These are phyloP conservation scores for Thymus quinquecostatus DNA, from an alignment of 257 asterid genomes.

Conservation along the genomic window DNA sequence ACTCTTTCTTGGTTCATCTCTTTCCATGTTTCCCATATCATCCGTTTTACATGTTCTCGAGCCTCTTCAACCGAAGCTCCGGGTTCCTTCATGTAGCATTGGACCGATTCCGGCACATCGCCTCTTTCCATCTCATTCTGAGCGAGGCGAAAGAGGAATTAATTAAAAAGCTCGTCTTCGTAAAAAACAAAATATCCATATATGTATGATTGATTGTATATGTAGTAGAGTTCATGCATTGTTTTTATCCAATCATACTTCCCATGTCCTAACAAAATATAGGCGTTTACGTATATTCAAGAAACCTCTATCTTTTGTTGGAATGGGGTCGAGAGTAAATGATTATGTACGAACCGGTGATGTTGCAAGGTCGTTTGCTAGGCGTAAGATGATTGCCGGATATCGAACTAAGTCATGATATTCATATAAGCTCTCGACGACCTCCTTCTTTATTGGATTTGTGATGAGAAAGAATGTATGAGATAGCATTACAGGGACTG, in stretches of 20 bases:
- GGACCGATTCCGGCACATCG: slow-evolving; percentile 21
- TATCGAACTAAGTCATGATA: slow-evolving; percentile 39
- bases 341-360: neutral
- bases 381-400: slow-evolving; percentile 38
- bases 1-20: neutral
- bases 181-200: too few species aligned
- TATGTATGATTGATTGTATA: too few species aligned
- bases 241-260: too few species aligned
- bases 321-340: too few species aligned
- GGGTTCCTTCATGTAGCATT: neutral
- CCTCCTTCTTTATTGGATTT: slow-evolving; percentile 43
- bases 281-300: too few species aligned
- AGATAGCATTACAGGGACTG: slow-evolving; percentile 38
- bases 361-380: slow-evolving; percentile 49
- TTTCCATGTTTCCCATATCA: slow-evolving; percentile 28
- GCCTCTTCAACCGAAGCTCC: slow-evolving; percentile 10
- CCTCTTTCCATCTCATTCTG: slow-evolving; percentile 35
- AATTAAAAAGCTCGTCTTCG: too few species aligned
- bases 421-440: slow-evolving; percentile 24
- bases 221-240: too few species aligned
- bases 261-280: too few species aligned
- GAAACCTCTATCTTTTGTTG: too few species aligned
- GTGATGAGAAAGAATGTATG: slow-evolving; percentile 43
- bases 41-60: neutral
- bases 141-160: neutral